phyloP scores from a whole-genome alignment of 2,329 filamentous ascomycete genomes.

The Penicillium sp. region DNA sequence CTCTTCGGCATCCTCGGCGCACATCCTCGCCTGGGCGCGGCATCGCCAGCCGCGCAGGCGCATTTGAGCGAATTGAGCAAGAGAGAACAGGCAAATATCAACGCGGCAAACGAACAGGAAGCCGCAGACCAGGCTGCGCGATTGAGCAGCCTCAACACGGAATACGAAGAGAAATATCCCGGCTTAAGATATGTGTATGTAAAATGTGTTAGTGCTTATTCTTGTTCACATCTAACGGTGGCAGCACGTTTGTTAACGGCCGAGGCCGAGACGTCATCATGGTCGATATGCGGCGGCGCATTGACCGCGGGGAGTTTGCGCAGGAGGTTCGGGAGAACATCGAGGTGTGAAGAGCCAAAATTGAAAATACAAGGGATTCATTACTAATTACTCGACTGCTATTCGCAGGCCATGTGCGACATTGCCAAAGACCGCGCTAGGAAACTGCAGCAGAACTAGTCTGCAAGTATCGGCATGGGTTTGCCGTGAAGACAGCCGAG shows the following conservation, averaged over 20 bases:
- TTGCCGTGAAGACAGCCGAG: no score
- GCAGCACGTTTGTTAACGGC: constrained; percentile 80
- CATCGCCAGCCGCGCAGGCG: constrained; percentile 50
- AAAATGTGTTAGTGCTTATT: no score
- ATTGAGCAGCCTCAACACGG: constrained; percentile 63
- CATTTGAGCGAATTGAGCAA: constrained; percentile 65
- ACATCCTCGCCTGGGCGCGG: constrained; percentile 76
- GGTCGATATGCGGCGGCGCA: constrained; percentile 73
- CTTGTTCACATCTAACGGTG: neutral
- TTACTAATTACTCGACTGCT: neutral
- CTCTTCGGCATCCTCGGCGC: constrained; percentile 72
- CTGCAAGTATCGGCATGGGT: no score
- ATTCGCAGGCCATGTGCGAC: constrained; percentile 75
- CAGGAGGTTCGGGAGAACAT: constrained; percentile 71
- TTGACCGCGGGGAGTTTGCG: constrained; percentile 61
- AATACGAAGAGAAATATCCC: constrained; percentile 78
- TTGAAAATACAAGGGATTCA: no score
- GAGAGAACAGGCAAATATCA: constrained; percentile 76
- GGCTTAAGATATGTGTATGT: constrained; percentile 71
- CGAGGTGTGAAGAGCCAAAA: constrained; percentile 56
- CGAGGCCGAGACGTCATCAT: constrained; percentile 70
- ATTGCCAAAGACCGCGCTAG: constrained; percentile 76
- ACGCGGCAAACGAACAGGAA: constrained; percentile 42
- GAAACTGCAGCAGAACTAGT: constrained; percentile 50
- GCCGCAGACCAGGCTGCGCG: constrained; percentile 53